Evolutionary conservation across 202 grass and related monocot species (phyloP).

Genomic region (Schoenoplectus triqueter): DNA sequence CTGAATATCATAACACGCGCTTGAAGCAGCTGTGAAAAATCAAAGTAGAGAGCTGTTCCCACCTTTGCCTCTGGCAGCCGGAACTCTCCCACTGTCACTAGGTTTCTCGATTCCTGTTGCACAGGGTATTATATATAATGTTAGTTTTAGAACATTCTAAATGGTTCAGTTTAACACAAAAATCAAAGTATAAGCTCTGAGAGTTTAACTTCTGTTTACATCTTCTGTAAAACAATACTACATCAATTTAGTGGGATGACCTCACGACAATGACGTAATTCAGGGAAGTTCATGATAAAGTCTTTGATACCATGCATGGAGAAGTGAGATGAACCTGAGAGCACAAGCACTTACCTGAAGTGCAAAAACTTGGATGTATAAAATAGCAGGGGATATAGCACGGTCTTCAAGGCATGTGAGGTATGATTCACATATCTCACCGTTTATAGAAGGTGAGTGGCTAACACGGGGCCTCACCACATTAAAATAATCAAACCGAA

Average conservation of each 20-base stretch:
- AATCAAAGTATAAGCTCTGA: too few relatives aligned
- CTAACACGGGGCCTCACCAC: slow-evolving; percentile 74
- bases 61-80: slow-evolving; percentile 78
- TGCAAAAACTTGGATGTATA: slow-evolving; percentile 81
- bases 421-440: slow-evolving; percentile 54
- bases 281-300: neutral
- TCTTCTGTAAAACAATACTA: neutral
- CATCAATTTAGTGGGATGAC: neutral
- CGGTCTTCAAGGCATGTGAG: slow-evolving; percentile 79
- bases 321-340: neutral
- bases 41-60: slow-evolving; percentile 78
- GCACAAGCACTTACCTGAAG: slow-evolving; percentile 64
- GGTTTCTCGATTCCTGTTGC: slow-evolving; percentile 73
- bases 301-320: neutral
- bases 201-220: neutral
- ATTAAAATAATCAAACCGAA: slow-evolving; percentile 88
- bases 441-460: slow-evolving; percentile 74
- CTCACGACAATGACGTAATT: neutral
- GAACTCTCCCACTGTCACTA: slow-evolving; percentile 69
- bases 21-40: slow-evolving; percentile 69
- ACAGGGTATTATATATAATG: neutral
- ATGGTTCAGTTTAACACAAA: neutral
- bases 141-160: neutral
- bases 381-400: slow-evolving; percentile 62
- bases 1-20: slow-evolving; percentile 69